A percentile compares a stretch with the other conserved stretches of the same genome.
Evolutionary conservation across 306 rosid genomes (phyloP).

Genomic region (Vigna reflexopilosa): DNA sequence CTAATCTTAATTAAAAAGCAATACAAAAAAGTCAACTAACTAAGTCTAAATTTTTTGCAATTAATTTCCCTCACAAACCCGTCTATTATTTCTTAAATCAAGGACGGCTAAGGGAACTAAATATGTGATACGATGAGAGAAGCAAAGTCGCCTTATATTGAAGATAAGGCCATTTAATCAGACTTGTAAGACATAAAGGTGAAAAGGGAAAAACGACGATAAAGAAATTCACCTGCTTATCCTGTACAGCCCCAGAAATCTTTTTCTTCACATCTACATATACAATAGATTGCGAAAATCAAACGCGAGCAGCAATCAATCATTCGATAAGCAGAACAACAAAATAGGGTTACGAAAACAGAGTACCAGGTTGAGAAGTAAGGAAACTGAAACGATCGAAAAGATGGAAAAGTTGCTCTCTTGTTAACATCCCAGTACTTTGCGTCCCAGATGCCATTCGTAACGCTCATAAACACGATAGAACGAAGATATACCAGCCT

Average conservation of each 20-base stretch:
- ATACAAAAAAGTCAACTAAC: not conserved
- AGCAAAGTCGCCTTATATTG: not conserved
- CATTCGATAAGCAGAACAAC: not conserved
- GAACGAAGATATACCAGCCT: not conserved
- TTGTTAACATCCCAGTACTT: constrained; percentile 54
- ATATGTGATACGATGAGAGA: not conserved
- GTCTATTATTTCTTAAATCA: constrained; percentile 9
- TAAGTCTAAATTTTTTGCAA: not conserved
- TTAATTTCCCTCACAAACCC: constrained; percentile 19
- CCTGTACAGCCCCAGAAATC: constrained; percentile 72
- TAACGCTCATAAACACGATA: not conserved
- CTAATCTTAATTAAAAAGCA: not conserved
- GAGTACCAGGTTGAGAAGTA: constrained; percentile 74
- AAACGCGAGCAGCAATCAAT: not conserved
- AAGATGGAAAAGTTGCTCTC: constrained; percentile 72
- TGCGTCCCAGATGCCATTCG: constrained; percentile 45
- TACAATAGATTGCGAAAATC: not conserved
- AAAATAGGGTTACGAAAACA: not conserved
- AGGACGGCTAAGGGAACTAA: not conserved
- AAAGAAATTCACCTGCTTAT: constrained; percentile 62
- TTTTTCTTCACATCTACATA: constrained; percentile 75
- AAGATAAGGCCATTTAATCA: not conserved
- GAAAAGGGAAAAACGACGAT: not conserved
- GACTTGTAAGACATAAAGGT: not conserved
- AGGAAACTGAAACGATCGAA: constrained; percentile 68